phyloP scores from a whole-genome alignment of 768 basidiomycete species.

The Lactifluus piperatus region DNA sequence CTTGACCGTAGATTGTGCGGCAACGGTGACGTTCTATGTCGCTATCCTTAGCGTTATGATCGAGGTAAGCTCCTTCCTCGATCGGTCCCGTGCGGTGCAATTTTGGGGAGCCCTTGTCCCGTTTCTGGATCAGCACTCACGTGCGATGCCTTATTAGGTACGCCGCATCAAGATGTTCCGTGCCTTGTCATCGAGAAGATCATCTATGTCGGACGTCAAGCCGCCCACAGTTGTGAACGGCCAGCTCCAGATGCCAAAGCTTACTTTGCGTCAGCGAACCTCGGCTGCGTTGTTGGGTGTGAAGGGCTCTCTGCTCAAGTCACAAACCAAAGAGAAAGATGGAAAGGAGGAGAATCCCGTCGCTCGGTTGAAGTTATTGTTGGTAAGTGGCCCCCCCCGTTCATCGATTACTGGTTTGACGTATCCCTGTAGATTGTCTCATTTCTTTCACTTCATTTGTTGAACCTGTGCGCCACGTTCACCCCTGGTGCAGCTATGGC shows the following conservation, averaged over 20 bases:
- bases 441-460: slow-evolving; percentile 83
- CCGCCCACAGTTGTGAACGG: slow-evolving; percentile 18
- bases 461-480: slow-evolving; percentile 89
- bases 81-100: not conserved
- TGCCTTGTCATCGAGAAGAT: slow-evolving; percentile 34
- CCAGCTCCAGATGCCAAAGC: slow-evolving; percentile 20
- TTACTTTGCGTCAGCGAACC: slow-evolving; percentile 24
- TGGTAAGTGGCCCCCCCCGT: slow-evolving; percentile 42
- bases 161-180: slow-evolving; percentile 61
- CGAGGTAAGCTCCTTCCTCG: slow-evolving; percentile 47
- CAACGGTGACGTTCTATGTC: slow-evolving; percentile 85
- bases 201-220: slow-evolving; percentile 22
- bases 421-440: slow-evolving; percentile 55
- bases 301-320: slow-evolving; percentile 40
- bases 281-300: slow-evolving; percentile 33
- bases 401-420: slow-evolving; percentile 1
- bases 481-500: slow-evolving; percentile 50
- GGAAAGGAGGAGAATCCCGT: slow-evolving; percentile 69
- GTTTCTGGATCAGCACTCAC: slow-evolving; percentile 6
- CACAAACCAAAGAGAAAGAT: slow-evolving; percentile 28
- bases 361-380: slow-evolving; percentile 77
- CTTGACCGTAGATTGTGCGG: slow-evolving; percentile 76
- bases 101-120: slow-evolving; percentile 2
- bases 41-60: slow-evolving; percentile 92
- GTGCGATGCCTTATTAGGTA: slow-evolving; percentile 36